Evolutionary conservation across 352 stramenopile genomes (phyloP).

Genomic region (Globisporangium nunn): DNA sequence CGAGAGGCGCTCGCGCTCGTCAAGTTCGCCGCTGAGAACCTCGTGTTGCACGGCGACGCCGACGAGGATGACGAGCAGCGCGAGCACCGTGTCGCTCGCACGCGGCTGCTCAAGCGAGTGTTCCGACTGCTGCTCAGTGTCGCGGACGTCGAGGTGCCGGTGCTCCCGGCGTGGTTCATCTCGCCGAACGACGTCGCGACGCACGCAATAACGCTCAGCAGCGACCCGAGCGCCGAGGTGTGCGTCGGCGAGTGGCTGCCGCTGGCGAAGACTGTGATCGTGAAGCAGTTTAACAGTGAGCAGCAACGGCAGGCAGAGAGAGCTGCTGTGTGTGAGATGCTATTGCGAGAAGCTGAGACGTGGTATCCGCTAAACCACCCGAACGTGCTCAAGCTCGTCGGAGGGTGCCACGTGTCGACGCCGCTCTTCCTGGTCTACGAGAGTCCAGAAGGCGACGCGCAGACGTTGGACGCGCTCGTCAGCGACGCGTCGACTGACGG

Average conservation of each 20-base stretch:
- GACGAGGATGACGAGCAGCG: constrained; percentile 6
- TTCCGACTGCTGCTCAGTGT: constrained; percentile 9
- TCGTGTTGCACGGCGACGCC: constrained; percentile 12
- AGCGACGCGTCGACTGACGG: constrained; percentile 11
- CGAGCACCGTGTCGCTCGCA: background rate
- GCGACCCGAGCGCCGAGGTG: constrained; percentile 1
- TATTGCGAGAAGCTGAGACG: constrained; percentile 33
- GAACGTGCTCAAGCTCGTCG: constrained; percentile 47
- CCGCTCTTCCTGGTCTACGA: constrained; percentile 52
- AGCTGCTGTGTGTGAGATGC: constrained; percentile 12
- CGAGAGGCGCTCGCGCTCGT: constrained; percentile 41
- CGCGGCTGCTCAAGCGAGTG: constrained; percentile 1
- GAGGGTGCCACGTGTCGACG: constrained; percentile 36
- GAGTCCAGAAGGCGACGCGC: constrained; percentile 21
- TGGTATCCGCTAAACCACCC: constrained; percentile 36
- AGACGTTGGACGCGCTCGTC: constrained; percentile 52
- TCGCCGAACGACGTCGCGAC: constrained; percentile 1
- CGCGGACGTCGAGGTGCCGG: constrained; percentile 2
- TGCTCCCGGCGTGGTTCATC: constrained; percentile 2
- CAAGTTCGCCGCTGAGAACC: constrained; percentile 39
- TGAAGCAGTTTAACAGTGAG: constrained; percentile 34
- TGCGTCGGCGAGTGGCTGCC: constrained; percentile 17
- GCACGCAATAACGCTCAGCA: constrained; percentile 4
- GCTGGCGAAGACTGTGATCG: constrained; percentile 13
- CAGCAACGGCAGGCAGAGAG: background rate